Evolutionary conservation across 2,329 filamentous ascomycete genomes (phyloP), one percentile per base, ranked within the genome.

Genomic region (Ophiostoma sp.): DNA sequence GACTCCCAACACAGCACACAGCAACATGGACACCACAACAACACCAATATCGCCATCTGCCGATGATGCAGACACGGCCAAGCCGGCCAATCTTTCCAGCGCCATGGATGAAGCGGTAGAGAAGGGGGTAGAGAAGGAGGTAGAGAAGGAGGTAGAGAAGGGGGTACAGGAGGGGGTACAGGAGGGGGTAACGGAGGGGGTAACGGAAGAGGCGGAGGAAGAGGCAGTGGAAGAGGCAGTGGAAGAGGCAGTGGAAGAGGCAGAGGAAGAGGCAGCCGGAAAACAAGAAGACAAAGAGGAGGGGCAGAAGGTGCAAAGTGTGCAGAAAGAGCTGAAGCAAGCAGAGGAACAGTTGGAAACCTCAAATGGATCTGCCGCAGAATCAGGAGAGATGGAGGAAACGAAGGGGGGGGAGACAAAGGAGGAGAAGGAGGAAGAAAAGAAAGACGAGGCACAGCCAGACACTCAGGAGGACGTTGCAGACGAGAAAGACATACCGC

Each of bases 1-100:
- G 23, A 13, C 52, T 20, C 17, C 10, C 27, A 15, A 20, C 54
- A 64, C 60, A 39, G 7, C 52, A 57, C 52, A n/a, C 6, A 27
- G 31, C 23, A 33, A 5, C 67, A 70, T 70, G 68, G 68, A 67
- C 31, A 48, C 70, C 6, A 69, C 68, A 31, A 52, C 70, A 33
- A 64, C 60, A 39, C 68, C 70, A 69, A 68, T 65, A 68, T 20
- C 52, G 27, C 69, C 62, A 23, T 31, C 64, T 20, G 64, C 23
- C 27, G 67, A 35, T 15, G 64, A 67, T 5, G 62, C 33, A 0
- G 44, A 60, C 33, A 44, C 54, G 36, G 31, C 39, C 8, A 39
- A 27, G 23, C 31, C 23, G 57, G 57, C 8, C 15, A 64, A 67
- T n/a, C 64, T 36, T 10, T 20, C 35, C 8, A 27, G 23, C 10